Evolutionary conservation across 2,329 filamentous ascomycete genomes (phyloP), one percentile per base, ranked within the genome.

Genomic region (Pseudonectria foliicola): DNA sequence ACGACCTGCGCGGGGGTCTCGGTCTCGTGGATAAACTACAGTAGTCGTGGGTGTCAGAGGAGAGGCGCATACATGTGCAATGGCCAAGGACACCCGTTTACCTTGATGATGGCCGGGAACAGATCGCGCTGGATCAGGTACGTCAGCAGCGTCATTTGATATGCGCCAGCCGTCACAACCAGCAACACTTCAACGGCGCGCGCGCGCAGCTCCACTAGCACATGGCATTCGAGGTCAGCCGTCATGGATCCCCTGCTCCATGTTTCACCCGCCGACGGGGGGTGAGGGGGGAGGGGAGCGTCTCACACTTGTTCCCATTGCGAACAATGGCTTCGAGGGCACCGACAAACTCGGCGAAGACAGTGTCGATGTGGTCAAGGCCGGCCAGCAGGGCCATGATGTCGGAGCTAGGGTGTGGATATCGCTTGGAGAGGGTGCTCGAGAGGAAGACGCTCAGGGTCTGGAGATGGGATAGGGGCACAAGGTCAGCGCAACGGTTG

Each of bases 51-150:
- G 27, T 65, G 37, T n/a, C n/a, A n/a, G n/a, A n/a, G n/a, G n/a
- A n/a, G n/a, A n/a, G n/a, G n/a, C n/a, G n/a, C n/a, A n/a, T n/a
- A n/a, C n/a, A n/a, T n/a, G n/a, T n/a, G n/a, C n/a, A n/a, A n/a
- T n/a, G n/a, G n/a, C n/a, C n/a, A n/a, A n/a, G n/a, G n/a, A n/a
- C n/a, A n/a, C n/a, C n/a, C n/a, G n/a, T n/a, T n/a, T 59, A 92
- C 87, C 77, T 93, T 95, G 78, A 95, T 95, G 35, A 96, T 73
- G 7, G 88, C 82, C 13, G 90, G 90, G 54, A 98, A 98, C 25
- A 96, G 71, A 57, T 98, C 92, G 47, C 87, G 74, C 55, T 96
- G 89, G 27, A 92, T 92, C 54, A 98, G 87, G 61, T 96, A 98
- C 2, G 89, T 93, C 35, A 95, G 73, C 14, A 98, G 71, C 31